Percentiles rank a stretch among this genome's conserved stretches.
Evolutionary conservation across 257 asterid genomes (phyloP).

Genomic region (Cruciata laevipes): DNA sequence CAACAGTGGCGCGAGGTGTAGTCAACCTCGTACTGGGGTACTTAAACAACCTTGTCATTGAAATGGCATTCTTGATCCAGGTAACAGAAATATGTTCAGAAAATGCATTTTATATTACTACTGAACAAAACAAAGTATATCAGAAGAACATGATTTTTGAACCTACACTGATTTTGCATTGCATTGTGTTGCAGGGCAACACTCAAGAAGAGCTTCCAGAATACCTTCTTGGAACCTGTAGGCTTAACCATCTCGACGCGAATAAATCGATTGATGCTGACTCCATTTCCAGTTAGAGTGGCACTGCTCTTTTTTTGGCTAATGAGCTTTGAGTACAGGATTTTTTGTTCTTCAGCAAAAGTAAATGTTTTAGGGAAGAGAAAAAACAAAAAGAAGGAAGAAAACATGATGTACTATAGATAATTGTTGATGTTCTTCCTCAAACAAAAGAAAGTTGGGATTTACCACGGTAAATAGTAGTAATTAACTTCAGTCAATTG

Average conservation of each 20-base stretch:
- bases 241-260: constrained; percentile 71
- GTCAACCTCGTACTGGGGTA: constrained; percentile 83
- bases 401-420: not conserved
- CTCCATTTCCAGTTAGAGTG: constrained; percentile 24
- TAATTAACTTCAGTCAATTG: not conserved
- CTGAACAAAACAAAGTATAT: too few species aligned
- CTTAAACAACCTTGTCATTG: constrained; percentile 72
- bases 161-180: not conserved
- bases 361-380: not conserved
- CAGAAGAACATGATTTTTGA: not conserved
- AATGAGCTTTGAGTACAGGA: not conserved
- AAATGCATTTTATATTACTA: not conserved
- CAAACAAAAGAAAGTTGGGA: not conserved
- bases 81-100: constrained; percentile 8
- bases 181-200: constrained; percentile 42
- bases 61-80: constrained; percentile 67
- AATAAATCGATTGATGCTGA: constrained; percentile 50
- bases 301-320: not conserved
- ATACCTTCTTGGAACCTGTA: constrained; percentile 72
- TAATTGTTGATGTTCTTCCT: not conserved
- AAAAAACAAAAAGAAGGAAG: not conserved
- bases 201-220: constrained; percentile 87
- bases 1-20: constrained; percentile 89
- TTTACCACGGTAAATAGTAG: constrained; percentile 1
- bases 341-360: not conserved